Percentiles rank a stretch among this genome's conserved stretches.
Conservation (phyloP, 2,329 filamentous ascomycete species). For the Arthrinium phaeospermum region DNA sequence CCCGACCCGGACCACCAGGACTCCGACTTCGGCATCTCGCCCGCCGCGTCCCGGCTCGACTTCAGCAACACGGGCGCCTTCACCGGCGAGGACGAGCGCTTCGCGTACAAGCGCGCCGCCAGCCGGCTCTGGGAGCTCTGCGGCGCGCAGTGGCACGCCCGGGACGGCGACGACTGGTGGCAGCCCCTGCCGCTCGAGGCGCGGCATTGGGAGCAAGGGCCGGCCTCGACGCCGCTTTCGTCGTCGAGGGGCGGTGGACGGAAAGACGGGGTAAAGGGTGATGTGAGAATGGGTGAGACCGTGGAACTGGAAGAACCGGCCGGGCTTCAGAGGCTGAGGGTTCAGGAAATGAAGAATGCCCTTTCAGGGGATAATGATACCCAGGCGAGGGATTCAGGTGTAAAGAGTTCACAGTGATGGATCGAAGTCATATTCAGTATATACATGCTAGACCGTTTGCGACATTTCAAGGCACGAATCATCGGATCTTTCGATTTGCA, state of each 20-base stretch:
- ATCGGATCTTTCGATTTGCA: neutral
- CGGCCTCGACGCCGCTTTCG: constrained; percentile 27
- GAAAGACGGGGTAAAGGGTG: constrained; percentile 33
- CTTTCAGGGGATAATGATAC: constrained; percentile 19
- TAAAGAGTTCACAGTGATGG: neutral
- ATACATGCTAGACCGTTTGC: neutral
- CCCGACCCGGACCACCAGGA: constrained; percentile 59
- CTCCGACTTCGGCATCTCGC: constrained; percentile 55
- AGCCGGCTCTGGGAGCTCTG: constrained; percentile 86
- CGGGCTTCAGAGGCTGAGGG: constrained; percentile 44
- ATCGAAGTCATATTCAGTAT: neutral
- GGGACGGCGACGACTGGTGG: constrained; percentile 69
- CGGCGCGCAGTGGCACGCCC: constrained; percentile 71
- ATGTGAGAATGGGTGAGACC: constrained; percentile 47
- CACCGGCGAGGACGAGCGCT: constrained; percentile 81
- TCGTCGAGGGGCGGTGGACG: constrained; percentile 27
- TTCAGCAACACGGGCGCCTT: constrained; percentile 73
- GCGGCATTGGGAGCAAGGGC: constrained; percentile 67
- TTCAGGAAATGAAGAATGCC: constrained; percentile 37
- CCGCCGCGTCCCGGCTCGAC: constrained; percentile 53
- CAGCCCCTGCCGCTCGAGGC: constrained; percentile 67
- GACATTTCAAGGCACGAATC: neutral
- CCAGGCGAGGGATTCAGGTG: neutral
- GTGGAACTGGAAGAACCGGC: constrained; percentile 50
- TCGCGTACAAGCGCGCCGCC: constrained; percentile 78